Evolutionary conservation across 768 basidiomycete genomes (phyloP).

Genomic region (Hemileccinum rubropunctum): DNA sequence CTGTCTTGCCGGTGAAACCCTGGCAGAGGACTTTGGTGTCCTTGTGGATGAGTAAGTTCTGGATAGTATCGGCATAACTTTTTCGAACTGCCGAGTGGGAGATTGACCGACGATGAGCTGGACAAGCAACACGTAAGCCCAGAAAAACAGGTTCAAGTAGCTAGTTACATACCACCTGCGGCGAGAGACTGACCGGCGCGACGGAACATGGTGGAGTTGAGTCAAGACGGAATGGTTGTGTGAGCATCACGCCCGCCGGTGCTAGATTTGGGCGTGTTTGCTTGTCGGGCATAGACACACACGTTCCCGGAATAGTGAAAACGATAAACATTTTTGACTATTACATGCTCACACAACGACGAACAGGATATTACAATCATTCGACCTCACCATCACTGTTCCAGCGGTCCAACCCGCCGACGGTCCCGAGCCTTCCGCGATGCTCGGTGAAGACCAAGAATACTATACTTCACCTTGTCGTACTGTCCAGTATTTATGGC

Average conservation of each 20-base stretch:
- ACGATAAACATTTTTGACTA: constrained; percentile 16
- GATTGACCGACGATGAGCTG: constrained; percentile 77
- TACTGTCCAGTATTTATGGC: constrained; percentile 61
- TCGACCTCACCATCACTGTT: constrained; percentile 19
- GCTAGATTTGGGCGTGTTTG: constrained; percentile 28
- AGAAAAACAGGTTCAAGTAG: not conserved
- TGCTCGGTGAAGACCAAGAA: constrained; percentile 66
- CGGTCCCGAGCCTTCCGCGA: constrained; percentile 74
- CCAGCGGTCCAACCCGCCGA: constrained; percentile 35
- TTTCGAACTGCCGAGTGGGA: constrained; percentile 70
- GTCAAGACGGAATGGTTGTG: constrained; percentile 6
- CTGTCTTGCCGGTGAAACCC: constrained; percentile 97
- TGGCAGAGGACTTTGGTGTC: constrained; percentile 92
- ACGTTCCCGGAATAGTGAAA: constrained; percentile 4
- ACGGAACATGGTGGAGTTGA: constrained; percentile 46
- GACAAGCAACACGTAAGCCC: not conserved
- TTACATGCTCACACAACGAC: constrained; percentile 10
- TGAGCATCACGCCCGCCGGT: constrained; percentile 18
- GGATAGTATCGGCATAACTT: constrained; percentile 85
- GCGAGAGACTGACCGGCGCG: constrained; percentile 58
- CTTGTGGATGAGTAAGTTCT: constrained; percentile 89
- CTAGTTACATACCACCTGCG: constrained; percentile 43
- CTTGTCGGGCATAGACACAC: not conserved
- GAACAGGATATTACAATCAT: not conserved
- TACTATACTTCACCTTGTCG: constrained; percentile 81